Conservation (phyloP, 139 green algal species). For the Coccomyxa sp. region DNA sequence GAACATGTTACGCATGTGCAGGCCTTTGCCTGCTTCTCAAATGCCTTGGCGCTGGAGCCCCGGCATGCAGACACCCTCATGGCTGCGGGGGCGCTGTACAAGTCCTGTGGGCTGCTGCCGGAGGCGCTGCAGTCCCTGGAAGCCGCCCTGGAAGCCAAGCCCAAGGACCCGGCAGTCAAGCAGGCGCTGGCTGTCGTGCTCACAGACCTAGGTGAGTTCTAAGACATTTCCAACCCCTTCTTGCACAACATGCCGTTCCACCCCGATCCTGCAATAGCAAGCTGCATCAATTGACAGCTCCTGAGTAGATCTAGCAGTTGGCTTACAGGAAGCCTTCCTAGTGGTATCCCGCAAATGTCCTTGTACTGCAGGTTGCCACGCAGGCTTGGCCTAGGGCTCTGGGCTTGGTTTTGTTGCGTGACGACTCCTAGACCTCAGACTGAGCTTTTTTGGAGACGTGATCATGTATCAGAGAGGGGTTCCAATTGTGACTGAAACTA, state of each 20-base stretch:
- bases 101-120: slow-evolving; percentile 48
- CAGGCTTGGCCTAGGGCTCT: no score
- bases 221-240: no score
- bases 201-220: slow-evolving; percentile 67
- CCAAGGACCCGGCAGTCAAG: slow-evolving; percentile 7
- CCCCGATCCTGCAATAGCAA: neutral
- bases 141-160: slow-evolving; percentile 9
- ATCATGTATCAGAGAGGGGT: neutral
- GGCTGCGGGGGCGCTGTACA: slow-evolving; percentile 58
- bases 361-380: neutral
- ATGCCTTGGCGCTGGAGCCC: slow-evolving; percentile 34
- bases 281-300: no score
- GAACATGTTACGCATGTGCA: no score
- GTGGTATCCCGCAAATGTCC: neutral
- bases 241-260: neutral
- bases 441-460: neutral
- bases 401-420: no score
- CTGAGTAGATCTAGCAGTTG: no score
- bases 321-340: neutral
- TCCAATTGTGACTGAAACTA: neutral
- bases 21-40: slow-evolving; percentile 65
- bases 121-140: slow-evolving; percentile 41
- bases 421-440: no score
- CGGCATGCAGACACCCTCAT: slow-evolving; percentile 43
- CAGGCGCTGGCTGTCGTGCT: slow-evolving; percentile 71